phyloP scores from a whole-genome alignment of 2,329 filamentous ascomycete genomes.

The Apiospora aurea region DNA sequence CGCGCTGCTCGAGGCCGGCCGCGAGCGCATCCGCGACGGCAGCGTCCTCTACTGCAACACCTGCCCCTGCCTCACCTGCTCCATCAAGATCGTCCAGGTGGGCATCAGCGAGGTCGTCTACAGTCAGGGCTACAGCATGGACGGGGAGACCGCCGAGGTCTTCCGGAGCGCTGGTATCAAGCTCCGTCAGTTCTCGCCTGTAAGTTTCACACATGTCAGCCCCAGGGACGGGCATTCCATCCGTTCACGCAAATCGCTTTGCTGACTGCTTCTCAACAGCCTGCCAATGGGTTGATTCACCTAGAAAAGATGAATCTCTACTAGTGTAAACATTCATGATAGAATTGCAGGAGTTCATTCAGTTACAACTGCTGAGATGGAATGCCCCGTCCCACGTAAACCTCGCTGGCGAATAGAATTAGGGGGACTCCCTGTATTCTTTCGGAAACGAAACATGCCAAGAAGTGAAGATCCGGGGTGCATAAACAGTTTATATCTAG shows the following conservation, averaged over 20 bases:
- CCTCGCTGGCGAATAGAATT: background rate
- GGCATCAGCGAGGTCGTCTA: constrained; percentile 97
- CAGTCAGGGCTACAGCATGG: constrained; percentile 93
- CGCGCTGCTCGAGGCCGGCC: constrained; percentile 89
- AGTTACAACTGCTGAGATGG: too few species aligned
- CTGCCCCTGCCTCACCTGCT: constrained; percentile 96
- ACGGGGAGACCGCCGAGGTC: constrained; percentile 80
- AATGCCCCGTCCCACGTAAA: background rate
- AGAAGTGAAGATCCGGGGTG: constrained; percentile 10
- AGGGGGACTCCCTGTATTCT: background rate
- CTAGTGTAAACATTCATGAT: constrained; percentile 21
- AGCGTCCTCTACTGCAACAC: constrained; percentile 93
- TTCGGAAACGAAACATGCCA: constrained; percentile 7
- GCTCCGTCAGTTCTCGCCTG: constrained; percentile 86
- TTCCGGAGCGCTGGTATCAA: constrained; percentile 84
- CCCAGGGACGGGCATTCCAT: background rate
- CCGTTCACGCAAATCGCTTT: constrained; percentile 23
- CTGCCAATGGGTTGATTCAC: constrained; percentile 61
- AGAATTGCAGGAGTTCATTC: background rate
- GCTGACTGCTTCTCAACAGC: constrained; percentile 42
- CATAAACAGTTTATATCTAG: constrained; percentile 27
- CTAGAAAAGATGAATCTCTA: constrained; percentile 49
- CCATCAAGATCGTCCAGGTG: constrained; percentile 97
- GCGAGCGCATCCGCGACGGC: constrained; percentile 85
- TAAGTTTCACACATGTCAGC: constrained; percentile 53